Evolutionary conservation across 2,329 filamentous ascomycete species (phyloP), one percentile per base, ranked within the genome.

Genomic region (Neodidymelliopsis sp.): DNA sequence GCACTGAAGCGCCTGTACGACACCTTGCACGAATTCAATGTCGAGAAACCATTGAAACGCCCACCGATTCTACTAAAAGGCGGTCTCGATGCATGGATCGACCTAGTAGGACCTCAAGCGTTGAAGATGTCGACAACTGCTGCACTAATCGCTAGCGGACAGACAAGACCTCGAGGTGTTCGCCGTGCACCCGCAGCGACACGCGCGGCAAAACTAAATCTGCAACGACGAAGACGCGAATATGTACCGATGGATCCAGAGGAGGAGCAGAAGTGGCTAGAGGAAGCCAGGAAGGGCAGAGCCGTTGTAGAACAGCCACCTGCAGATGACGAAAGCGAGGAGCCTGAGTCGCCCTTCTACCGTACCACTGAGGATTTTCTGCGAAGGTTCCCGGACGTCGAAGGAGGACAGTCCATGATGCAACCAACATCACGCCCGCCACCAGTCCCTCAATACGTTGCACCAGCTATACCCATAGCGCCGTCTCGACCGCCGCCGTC

Each of bases 41-140:
- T 88, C 49, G 85, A 87, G 12, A 90, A 88, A 59, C 87, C 87
- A 8, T 75, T 96, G 23, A 87, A 84, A 49, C 80, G 85, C 19
- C 81, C 83, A 3, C 92, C 93, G 0, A 89, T 91, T 45, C 79
- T 99, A 23, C 77, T 99, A 1, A 78, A 83, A 41, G 94, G 94
- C 13, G 94, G 94, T 0, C 72, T 99, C 9, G 85, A 92, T 60
- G 89, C 91, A 4, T 99, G 94, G 94, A 76, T 85, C 13, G 87
- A 94, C 62, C 74, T 94, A n/a, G 80, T 96, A 62, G 93, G 94
- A 2, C 75, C 78, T 10, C 81, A 85, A 42, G 86, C 88, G 1
- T 76, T 89, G 37, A 77, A 79, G 36, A 79, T 78, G 16, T 84
- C 83, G 3, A 76, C 79, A 18, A 86, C 83, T 2, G 77, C 80